Evolutionary conservation across 805 yeast genomes (phyloP), one percentile per base, ranked within the genome.

Genomic region (Millerozyma acaciae): DNA sequence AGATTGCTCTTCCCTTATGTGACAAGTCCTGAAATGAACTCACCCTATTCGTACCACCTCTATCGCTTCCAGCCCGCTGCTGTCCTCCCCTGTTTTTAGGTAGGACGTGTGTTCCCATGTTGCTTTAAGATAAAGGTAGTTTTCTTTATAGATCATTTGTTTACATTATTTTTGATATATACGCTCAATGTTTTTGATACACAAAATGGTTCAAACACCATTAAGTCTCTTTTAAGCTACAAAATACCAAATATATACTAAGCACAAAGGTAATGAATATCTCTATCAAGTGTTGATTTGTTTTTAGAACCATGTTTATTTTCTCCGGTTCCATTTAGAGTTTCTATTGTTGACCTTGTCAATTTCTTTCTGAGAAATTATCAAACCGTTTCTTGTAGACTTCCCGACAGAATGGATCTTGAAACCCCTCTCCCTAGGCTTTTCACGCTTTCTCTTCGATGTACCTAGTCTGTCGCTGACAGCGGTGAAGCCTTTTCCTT

Each of bases 341-440:
- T 40, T 38, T 26, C 22, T 33, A 5, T 42, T 43, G 35, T 51
- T 62, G 16, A 66, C 54, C 30, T 59, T 68, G 16, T 71, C 81
- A 31, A 87, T 78, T 31, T 87, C 96, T 12, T 57, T 60, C 42
- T 76, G 75, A 9, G 86, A 75, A 15, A 88, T 73, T 12, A 79
- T 70, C 42, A 89, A 62, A 2, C 97, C 97, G 44, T 85, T 81
- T 42, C 82, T 66, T 0, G 96, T 87, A 18, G 78, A 73, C 52
- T 68, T 75, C 13, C 97, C 97, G 21, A 88, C 76, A 20, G 79
- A 70, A 43, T 80, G 69, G 39, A 90, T 80, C 56, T 80, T 76
- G 43, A 90, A 68, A 3, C 97, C 97, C 40, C 85, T 73, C 45
- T 84, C 83, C 52, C 96, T 71, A 33, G 57, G 49, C 17, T 64